A percentile compares a stretch with the other conserved stretches of the same genome.
phyloP scores from a whole-genome alignment of 1,139 yeast species.

The Trichomonascaceae sp. region DNA sequence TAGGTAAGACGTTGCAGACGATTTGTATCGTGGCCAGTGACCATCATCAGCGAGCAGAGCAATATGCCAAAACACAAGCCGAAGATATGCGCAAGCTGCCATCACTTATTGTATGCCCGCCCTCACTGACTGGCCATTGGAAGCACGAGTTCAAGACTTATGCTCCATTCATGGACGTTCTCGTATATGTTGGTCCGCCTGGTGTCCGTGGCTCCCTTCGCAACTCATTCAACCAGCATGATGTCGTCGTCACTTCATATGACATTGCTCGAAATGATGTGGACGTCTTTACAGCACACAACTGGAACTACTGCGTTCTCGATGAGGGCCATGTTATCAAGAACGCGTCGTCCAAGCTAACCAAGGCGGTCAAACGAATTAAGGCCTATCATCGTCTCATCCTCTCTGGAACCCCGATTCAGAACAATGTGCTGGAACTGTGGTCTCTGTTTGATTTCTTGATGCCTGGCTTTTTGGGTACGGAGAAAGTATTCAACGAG shows the following conservation, averaged over 20 bases:
- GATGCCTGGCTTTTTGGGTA: conserved; percentile 97
- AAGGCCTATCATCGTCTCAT: conserved; percentile 83
- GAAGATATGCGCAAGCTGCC: conserved; percentile 70
- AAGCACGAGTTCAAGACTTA: conserved; percentile 86
- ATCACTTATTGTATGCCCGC: conserved; percentile 85
- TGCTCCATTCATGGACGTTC: conserved; percentile 72
- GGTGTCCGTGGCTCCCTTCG: conserved; percentile 50
- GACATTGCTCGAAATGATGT: conserved; percentile 93
- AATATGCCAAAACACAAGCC: conserved; percentile 41
- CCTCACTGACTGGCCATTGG: conserved; percentile 98
- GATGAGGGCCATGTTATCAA: conserved; percentile 98
- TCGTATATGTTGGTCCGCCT: conserved; percentile 91
- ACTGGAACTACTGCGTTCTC: conserved; percentile 86
- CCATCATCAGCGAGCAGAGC: conserved; percentile 72
- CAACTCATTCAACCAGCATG: conserved; percentile 41
- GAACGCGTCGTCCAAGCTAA: conserved; percentile 76
- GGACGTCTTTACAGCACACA: conserved; percentile 42
- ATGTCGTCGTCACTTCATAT: conserved; percentile 86
- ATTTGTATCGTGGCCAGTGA: conserved; percentile 95
- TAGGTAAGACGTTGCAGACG: conserved; percentile 94
- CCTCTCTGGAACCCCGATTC: conserved; percentile 95
- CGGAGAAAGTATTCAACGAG: conserved; percentile 88
- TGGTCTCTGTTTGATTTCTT: conserved; percentile 96
- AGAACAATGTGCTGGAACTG: conserved; percentile 86
- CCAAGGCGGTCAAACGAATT: conserved; percentile 74